Conservation (phyloP, 495 filamentous ascomycete species). For the Penicillium canariense region DNA sequence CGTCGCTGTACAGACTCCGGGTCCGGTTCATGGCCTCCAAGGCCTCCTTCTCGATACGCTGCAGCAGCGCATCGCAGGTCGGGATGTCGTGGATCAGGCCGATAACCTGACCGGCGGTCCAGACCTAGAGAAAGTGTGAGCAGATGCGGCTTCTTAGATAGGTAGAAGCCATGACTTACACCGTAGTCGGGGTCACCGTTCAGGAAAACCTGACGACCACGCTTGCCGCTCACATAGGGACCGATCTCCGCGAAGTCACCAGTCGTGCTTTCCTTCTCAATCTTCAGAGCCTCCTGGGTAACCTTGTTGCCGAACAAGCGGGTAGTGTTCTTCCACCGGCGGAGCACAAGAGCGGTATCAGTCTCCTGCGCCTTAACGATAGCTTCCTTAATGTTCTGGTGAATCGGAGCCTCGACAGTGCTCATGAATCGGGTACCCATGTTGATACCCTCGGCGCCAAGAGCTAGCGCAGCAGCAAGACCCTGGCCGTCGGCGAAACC, state of each 20-base stretch:
- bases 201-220: slow-evolving; percentile 85
- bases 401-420: slow-evolving; percentile 88
- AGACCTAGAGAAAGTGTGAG: slow-evolving; percentile 47
- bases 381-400: slow-evolving; percentile 86
- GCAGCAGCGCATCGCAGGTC: slow-evolving; percentile 56
- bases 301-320: slow-evolving; percentile 89
- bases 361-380: slow-evolving; percentile 88
- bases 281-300: slow-evolving; percentile 70
- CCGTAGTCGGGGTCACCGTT: slow-evolving; percentile 90
- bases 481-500: slow-evolving; percentile 96
- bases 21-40: slow-evolving; percentile 46
- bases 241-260: slow-evolving; percentile 92
- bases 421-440: slow-evolving; percentile 94
- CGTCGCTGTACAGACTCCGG: slow-evolving; percentile 36
- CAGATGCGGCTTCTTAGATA: neutral
- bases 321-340: slow-evolving; percentile 91
- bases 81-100: slow-evolving; percentile 69
- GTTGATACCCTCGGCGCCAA: slow-evolving; percentile 94
- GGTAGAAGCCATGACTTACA: slow-evolving; percentile 50
- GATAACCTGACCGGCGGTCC: slow-evolving; percentile 71
- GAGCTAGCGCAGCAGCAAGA: slow-evolving; percentile 82
- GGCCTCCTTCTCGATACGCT: slow-evolving; percentile 64
- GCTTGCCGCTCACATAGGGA: slow-evolving; percentile 86
- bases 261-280: slow-evolving; percentile 79
- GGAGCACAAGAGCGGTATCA: slow-evolving; percentile 83